Evolutionary conservation across 352 stramenopile genomes (phyloP), one percentile per base, ranked within the genome.

Genomic region (Phytopythium mirpurense): DNA sequence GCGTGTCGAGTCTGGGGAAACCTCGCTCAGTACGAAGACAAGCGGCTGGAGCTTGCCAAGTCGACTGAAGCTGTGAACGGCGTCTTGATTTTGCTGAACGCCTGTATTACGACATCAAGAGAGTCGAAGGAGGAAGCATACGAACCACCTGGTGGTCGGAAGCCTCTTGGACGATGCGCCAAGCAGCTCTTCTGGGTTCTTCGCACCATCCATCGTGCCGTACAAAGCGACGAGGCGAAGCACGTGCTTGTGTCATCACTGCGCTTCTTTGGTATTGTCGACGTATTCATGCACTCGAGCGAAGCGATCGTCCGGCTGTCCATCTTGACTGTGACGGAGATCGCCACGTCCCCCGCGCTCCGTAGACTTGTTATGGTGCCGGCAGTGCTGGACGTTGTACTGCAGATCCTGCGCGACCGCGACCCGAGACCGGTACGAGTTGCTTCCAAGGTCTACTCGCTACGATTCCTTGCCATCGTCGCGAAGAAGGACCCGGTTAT

Each of bases 1-100:
- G 72, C 72, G 0, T 78, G 62, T 14, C 67, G 78, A 35, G 76
- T 86, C 0, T 90, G 76, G 74, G 72, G 74, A 5, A 90, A 88
- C 18, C 61, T 90, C 2, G 65, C 86, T 15, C 63, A 74, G 21
- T 74, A 74, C 45, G 62, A 73, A n/a, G 74, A 86, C 57, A 88
- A 90, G 36, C 72, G 71, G 3, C 36, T 55, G 5, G 49, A 57
- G 9, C 86, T 88, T 36, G 68, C 72, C 3, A 54, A 72, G 36
- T 49, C 72, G 10, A 24, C 60, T 1, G 63, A 77, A 40, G 69
- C 69, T 0, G 59, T 78, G 0, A 68, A 80, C 18, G 52, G 56
- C n/a, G 56, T 88, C 10, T 62, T 90, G 0, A 37, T 50, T 1
- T 48, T 88, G 8, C 51, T 85, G 3, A 57, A 67, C 11, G 42